Conservation (phyloP, 2,329 filamentous ascomycete genomes). For the Grosmannia clavigera region DNA sequence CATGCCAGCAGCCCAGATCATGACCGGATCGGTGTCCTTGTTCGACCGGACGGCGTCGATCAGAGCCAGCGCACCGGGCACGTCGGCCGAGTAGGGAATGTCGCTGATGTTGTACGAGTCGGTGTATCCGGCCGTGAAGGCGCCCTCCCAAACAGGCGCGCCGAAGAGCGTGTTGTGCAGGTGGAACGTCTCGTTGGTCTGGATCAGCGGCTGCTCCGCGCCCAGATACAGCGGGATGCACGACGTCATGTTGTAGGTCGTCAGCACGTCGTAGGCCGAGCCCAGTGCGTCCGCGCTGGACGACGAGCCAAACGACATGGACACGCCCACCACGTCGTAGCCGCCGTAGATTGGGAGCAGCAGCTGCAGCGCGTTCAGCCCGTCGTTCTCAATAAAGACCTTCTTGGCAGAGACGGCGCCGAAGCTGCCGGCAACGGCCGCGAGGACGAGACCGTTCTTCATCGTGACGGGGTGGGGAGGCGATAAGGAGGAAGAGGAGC, state of each 20-base stretch:
- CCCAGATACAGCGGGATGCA: constrained; percentile 6
- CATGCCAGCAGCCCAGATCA: constrained; percentile 6
- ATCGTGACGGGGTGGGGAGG: not conserved
- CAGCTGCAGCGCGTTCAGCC: constrained; percentile 4
- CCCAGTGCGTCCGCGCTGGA: constrained; percentile 2
- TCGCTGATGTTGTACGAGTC: constrained; percentile 4
- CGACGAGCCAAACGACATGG: constrained; percentile 6
- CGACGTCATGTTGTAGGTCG: constrained; percentile 3
- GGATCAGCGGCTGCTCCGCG: constrained; percentile 6
- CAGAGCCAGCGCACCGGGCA: not conserved
- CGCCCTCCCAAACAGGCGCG: constrained; percentile 5
- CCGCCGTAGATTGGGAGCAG: constrained; percentile 3
- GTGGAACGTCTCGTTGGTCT: constrained; percentile 6
- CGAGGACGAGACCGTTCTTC: not conserved
- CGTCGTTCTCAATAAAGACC: constrained; percentile 6
- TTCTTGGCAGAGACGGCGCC: constrained; percentile 1
- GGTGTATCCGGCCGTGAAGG: not conserved
- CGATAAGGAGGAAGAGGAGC: not conserved
- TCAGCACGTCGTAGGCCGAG: not conserved
- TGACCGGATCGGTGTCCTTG: constrained; percentile 7
- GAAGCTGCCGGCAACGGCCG: not conserved
- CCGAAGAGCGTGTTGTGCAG: constrained; percentile 6
- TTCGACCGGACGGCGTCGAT: constrained; percentile 1
- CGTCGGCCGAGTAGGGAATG: not conserved
- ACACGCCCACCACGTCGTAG: constrained; percentile 3